Conservation (phyloP, 768 basidiomycete species). For the Trametes meyenii region DNA sequence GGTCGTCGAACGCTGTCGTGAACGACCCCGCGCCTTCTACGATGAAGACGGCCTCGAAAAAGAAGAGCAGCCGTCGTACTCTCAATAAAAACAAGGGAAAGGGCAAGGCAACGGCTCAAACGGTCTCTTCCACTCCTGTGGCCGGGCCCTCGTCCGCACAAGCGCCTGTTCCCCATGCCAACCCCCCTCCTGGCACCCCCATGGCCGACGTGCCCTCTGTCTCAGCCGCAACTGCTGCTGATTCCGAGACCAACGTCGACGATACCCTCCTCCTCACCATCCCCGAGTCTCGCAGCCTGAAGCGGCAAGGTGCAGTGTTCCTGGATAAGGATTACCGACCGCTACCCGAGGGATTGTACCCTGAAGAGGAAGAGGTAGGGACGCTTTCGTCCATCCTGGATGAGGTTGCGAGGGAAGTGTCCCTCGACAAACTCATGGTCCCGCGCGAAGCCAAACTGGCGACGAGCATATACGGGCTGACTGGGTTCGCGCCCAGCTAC, state of each 20-base stretch:
- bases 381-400: neutral
- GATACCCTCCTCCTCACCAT: neutral
- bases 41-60: neutral
- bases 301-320: conserved; percentile 2
- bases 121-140: neutral
- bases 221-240: too few species aligned
- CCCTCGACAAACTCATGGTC: neutral
- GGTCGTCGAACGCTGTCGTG: conserved; percentile 1
- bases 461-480: conserved; percentile 1
- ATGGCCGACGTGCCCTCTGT: too few species aligned
- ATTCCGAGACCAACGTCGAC: neutral
- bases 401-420: neutral
- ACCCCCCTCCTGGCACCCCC: too few species aligned
- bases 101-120: neutral
- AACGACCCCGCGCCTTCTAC: neutral
- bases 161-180: too few species aligned
- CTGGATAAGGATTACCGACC: neutral
- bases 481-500: neutral
- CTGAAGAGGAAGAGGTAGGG: neutral
- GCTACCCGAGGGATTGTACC: neutral
- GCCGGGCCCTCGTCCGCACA: neutral
- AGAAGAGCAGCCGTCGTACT: neutral
- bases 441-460: neutral
- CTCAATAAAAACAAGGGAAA: neutral
- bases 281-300: neutral